These are phyloP conservation scores for Madurella mycetomatis DNA, from an alignment of 2,329 filamentous ascomycete genomes.

Conservation along the genomic window DNA sequence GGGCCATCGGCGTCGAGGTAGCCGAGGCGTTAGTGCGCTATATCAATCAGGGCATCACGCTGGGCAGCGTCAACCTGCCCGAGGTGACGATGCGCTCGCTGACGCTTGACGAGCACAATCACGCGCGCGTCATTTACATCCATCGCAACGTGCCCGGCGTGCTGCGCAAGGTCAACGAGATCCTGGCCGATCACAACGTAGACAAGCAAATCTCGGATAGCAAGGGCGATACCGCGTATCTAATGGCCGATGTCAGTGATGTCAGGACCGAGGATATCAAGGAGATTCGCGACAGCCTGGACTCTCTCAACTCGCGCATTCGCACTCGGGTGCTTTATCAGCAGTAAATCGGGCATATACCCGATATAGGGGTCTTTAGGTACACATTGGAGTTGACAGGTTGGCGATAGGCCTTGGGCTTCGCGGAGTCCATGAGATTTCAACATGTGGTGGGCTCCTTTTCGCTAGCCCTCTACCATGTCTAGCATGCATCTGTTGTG, in stretches of 20 bases:
- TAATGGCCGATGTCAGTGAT: constrained; percentile 95
- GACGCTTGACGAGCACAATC: constrained; percentile 82
- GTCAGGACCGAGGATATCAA: constrained; percentile 79
- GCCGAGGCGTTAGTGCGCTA: constrained; percentile 83
- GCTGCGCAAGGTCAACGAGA: constrained; percentile 88
- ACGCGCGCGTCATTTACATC: constrained; percentile 91
- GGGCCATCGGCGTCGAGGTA: constrained; percentile 92
- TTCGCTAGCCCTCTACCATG: constrained; percentile 7
- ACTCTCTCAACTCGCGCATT: constrained; percentile 61
- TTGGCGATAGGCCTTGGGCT: not conserved
- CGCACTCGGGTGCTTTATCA: constrained; percentile 39
- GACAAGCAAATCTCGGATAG: constrained; percentile 98
- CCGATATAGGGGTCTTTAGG: constrained; percentile 1
- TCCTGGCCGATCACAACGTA: constrained; percentile 92
- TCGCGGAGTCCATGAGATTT: constrained; percentile 15
- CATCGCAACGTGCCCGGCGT: constrained; percentile 97
- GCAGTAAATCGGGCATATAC: not conserved
- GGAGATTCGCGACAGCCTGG: constrained; percentile 76
- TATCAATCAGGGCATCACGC: constrained; percentile 89
- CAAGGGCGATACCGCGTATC: constrained; percentile 87
- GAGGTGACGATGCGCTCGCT: constrained; percentile 87
- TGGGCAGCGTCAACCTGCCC: constrained; percentile 94
- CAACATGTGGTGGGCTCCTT: constrained; percentile 17
- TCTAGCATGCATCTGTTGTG: not conserved
- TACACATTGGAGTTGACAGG: constrained; percentile 4